A percentile compares a stretch with the other conserved stretches of the same genome.
phyloP scores from a whole-genome alignment of 139 green algal species.

The Pedinophyceae sp. region DNA sequence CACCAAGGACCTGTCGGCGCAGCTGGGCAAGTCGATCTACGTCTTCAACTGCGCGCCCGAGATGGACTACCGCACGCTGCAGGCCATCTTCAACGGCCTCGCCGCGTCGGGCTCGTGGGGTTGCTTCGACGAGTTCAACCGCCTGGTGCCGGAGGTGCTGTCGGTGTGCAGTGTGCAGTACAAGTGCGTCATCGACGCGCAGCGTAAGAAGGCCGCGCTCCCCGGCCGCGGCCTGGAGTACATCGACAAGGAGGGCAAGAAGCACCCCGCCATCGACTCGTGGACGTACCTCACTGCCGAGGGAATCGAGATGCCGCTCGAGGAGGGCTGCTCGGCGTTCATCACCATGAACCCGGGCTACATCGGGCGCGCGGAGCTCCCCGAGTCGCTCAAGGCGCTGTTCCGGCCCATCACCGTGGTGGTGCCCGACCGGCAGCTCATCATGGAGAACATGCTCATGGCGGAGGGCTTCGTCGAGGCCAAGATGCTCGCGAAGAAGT shows the following conservation, averaged over 20 bases:
- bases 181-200: conserved; percentile 64
- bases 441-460: conserved; percentile 86
- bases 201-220: conserved; percentile 65
- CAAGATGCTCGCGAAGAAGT: conserved; percentile 70
- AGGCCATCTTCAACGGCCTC: conserved; percentile 73
- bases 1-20: conserved; percentile 62
- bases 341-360: conserved; percentile 85
- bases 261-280: conserved; percentile 39
- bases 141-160: conserved; percentile 58
- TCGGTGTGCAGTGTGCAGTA: conserved; percentile 69
- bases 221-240: conserved; percentile 71
- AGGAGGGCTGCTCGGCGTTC: conserved; percentile 56
- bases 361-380: conserved; percentile 60
- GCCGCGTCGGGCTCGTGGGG: conserved; percentile 60
- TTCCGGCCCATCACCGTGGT: conserved; percentile 75
- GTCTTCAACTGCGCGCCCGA: conserved; percentile 74
- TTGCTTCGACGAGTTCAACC: conserved; percentile 78
- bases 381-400: conserved; percentile 66
- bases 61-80: conserved; percentile 78
- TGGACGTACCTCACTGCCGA: conserved; percentile 58
- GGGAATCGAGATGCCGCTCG: conserved; percentile 61
- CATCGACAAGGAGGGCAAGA: conserved; percentile 40
- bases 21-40: conserved; percentile 73
- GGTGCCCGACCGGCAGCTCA: conserved; percentile 66
- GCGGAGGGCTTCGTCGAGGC: conserved; percentile 63